Conservation (phyloP, 169 alveolate genomes). For the Eimeria falciformis region DNA sequence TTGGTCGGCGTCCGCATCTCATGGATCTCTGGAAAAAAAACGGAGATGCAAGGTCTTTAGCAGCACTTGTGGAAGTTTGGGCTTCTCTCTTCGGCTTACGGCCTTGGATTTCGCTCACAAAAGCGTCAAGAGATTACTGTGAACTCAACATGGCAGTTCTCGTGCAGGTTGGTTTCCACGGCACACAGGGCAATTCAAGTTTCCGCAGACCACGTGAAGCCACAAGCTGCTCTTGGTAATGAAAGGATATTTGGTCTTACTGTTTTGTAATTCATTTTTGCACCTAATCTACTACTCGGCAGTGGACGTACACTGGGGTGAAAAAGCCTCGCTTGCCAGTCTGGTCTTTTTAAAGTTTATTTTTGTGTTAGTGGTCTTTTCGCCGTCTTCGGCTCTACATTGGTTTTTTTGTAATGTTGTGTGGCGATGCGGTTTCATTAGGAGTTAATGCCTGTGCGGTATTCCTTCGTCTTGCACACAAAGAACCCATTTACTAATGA, state of each 20-base stretch:
- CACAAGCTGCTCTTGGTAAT: neutral
- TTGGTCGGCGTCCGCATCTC: slow-evolving; percentile 67
- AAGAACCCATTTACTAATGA: slow-evolving; percentile 89
- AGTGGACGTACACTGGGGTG: too few species aligned
- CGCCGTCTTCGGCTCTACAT: too few species aligned
- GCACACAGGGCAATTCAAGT: too few species aligned
- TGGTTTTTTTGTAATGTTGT: too few species aligned
- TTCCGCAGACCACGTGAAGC: too few species aligned
- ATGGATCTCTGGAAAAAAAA: slow-evolving; percentile 77
- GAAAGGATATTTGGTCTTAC: too few species aligned
- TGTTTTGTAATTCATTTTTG: too few species aligned
- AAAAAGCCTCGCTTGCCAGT: too few species aligned
- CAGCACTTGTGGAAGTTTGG: slow-evolving; percentile 79
- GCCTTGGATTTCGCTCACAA: slow-evolving; percentile 80
- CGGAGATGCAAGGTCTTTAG: slow-evolving; percentile 74
- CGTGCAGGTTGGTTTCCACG: slow-evolving; percentile 78
- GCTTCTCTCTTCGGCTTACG: slow-evolving; percentile 79
- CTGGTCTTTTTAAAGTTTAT: too few species aligned
- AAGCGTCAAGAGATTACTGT: slow-evolving; percentile 80
- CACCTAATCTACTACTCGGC: too few species aligned
- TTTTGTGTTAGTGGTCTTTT: too few species aligned
- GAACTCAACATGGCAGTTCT: slow-evolving; percentile 84
- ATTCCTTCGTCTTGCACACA: slow-evolving; percentile 94
- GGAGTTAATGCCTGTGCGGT: slow-evolving; percentile 92
- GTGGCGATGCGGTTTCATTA: slow-evolving; percentile 58